Evolutionary conservation across 2,329 filamentous ascomycete species (phyloP).

Genomic region (Nectriaceae sp.): DNA sequence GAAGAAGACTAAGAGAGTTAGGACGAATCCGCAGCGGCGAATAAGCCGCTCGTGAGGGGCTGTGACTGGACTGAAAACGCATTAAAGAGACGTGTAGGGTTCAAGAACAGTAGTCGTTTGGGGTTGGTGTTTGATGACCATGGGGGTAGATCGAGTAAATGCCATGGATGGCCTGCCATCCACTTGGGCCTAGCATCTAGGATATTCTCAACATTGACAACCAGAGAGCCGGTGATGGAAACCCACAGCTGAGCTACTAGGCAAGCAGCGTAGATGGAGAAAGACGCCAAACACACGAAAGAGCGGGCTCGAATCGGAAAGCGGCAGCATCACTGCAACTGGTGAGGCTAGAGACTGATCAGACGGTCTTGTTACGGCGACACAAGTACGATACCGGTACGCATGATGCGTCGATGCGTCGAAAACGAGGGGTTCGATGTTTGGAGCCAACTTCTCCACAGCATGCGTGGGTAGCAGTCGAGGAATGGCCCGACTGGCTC

Average conservation of each 20-base stretch:
- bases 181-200: constrained; percentile 18
- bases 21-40: constrained; percentile 31
- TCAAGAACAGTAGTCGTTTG: constrained; percentile 33
- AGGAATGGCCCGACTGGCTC: constrained; percentile 15
- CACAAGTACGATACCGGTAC: constrained; percentile 22
- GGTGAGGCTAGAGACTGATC: constrained; percentile 16
- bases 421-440: constrained; percentile 13
- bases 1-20: constrained; percentile 26
- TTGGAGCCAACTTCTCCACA: constrained; percentile 9
- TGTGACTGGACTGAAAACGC: constrained; percentile 29
- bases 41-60: constrained; percentile 23
- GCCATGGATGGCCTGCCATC: constrained; percentile 3
- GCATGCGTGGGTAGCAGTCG: constrained; percentile 8
- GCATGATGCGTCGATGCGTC: constrained; percentile 16
- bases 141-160: constrained; percentile 24
- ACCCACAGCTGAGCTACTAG: background rate
- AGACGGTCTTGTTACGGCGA: constrained; percentile 19
- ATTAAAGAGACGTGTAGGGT: constrained; percentile 28
- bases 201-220: constrained; percentile 15
- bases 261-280: constrained; percentile 6
- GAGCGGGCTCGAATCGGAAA: constrained; percentile 24
- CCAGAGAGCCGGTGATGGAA: background rate
- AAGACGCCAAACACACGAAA: constrained; percentile 14
- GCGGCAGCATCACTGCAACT: constrained; percentile 26
- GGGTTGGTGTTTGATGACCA: constrained; percentile 28